phyloP scores from a whole-genome alignment of 2,329 filamentous ascomycete genomes.

The Aspergillus hortae region DNA sequence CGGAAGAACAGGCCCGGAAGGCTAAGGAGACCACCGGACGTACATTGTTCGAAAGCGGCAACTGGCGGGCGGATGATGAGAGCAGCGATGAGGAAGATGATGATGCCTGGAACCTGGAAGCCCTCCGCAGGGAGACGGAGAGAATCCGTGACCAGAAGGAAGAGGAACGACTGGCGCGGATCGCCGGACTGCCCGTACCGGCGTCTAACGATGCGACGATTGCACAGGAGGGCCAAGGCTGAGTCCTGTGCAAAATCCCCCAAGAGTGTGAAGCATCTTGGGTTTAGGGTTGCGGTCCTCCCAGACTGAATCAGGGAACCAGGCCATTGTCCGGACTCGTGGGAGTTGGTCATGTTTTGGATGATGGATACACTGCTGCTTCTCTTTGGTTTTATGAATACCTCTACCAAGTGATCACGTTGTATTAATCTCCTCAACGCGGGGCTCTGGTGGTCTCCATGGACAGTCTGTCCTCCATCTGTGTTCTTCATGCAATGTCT shows the following conservation, averaged over 20 bases:
- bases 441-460: slow-evolving; percentile 22
- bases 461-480: slow-evolving; percentile 17
- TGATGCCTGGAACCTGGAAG: slow-evolving; percentile 72
- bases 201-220: slow-evolving; percentile 15
- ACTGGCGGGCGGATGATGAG: slow-evolving; percentile 69
- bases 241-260: slow-evolving; percentile 16
- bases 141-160: slow-evolving; percentile 70
- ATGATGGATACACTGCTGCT: slow-evolving; percentile 21
- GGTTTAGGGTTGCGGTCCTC: slow-evolving; percentile 23
- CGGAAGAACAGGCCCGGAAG: slow-evolving; percentile 83
- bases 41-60: slow-evolving; percentile 93
- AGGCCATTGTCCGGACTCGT: slow-evolving; percentile 17
- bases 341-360: slow-evolving; percentile 21
- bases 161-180: slow-evolving; percentile 59
- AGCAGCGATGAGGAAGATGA: slow-evolving; percentile 62
- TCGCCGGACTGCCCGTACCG: slow-evolving; percentile 27
- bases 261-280: slow-evolving; percentile 24
- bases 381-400: slow-evolving; percentile 10
- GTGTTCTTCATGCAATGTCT: slow-evolving; percentile 6
- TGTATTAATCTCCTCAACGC: slow-evolving; percentile 20
- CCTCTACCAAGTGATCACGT: slow-evolving; percentile 9
- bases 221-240: slow-evolving; percentile 25
- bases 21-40: slow-evolving; percentile 95
- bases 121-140: slow-evolving; percentile 81
- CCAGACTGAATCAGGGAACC: slow-evolving; percentile 18